Conservation (phyloP, 176 grass and related monocot species). For the Oryza glaberrima region DNA sequence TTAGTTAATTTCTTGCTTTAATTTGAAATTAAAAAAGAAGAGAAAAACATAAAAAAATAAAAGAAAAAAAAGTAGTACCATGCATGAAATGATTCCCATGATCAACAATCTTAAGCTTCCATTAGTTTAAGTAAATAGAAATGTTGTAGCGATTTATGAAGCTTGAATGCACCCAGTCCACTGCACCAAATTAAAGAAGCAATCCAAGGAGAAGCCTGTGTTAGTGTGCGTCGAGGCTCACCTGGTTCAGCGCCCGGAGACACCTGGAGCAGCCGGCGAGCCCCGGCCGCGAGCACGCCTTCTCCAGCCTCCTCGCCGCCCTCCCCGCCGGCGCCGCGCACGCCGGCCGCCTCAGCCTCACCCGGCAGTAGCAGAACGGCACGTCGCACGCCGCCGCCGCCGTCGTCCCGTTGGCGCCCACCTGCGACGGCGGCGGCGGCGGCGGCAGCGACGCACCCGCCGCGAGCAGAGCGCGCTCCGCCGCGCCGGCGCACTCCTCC, state of each 20-base stretch:
- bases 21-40: too few relatives aligned
- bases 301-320: constrained; percentile 54
- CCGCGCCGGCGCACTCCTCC: constrained; percentile 65
- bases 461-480: constrained; percentile 57
- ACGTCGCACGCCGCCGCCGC: constrained; percentile 51
- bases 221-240: not conserved
- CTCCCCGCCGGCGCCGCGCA: constrained; percentile 53
- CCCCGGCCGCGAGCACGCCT: constrained; percentile 55
- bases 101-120: not conserved
- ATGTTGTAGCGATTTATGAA: not conserved
- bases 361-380: constrained; percentile 71
- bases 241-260: constrained; percentile 74
- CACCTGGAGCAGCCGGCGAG: constrained; percentile 69
- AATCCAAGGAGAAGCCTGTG: not conserved
- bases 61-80: too few relatives aligned
- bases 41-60: too few relatives aligned
- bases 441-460: constrained; percentile 56
- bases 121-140: not conserved
- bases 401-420: constrained; percentile 42
- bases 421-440: not conserved
- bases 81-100: not conserved
- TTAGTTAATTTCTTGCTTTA: too few relatives aligned
- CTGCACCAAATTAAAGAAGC: not conserved
- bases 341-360: constrained; percentile 62
- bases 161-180: not conserved